Evolutionary conservation across 2,329 filamentous ascomycete species (phyloP), one percentile per base, ranked within the genome.

Genomic region (Alternaria novae-zelandiae): DNA sequence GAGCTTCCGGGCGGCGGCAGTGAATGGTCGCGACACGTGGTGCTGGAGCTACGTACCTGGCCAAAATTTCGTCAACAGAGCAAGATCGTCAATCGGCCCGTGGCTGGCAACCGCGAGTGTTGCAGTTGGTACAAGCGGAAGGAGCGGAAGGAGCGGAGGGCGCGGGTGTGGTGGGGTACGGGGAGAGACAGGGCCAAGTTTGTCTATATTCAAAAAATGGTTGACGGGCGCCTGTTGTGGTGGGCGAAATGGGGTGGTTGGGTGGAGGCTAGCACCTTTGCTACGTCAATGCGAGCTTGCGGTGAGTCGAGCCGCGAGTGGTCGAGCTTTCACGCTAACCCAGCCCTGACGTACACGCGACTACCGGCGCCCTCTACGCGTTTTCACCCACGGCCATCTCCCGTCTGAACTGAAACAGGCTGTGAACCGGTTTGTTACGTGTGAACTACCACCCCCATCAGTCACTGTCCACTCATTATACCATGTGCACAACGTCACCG

Each of bases 281-380:
- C 63, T 64, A 68, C 65, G 60, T 64, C 64, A 63, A 57, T 30
- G 62, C 57, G 51, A 53, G 25, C 28, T 49, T 51, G 51, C 57
- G 54, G 51, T 51, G 20, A 54, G 36, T 58, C 47, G 44, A 50
- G 57, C 69, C 68, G n/a, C 21, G 25, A n/a, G n/a, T 30, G 6
- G 46, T 9, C 55, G 28, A 44, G 43, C 56, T 45, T 46, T 13
- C 30, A 57, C 58, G 58, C 61, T 60, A 63, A 47, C 53, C 56
- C 66, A 57, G 61, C 43, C 32, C 62, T 75, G 74, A 75, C 74
- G 71, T 75, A 62, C 66, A 75, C 74, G 73, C 73, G 74, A 70
- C 30, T 23, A 32, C 69, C 53, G 51, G 41, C 43, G 32, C 32
- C 5, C 26, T 23, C 50, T 53, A 71, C 72, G 73, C 73, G 72